These are phyloP conservation scores for Botryobasidium botryosum DNA, from an alignment of 768 basidiomycete genomes.

Conservation along the genomic window DNA sequence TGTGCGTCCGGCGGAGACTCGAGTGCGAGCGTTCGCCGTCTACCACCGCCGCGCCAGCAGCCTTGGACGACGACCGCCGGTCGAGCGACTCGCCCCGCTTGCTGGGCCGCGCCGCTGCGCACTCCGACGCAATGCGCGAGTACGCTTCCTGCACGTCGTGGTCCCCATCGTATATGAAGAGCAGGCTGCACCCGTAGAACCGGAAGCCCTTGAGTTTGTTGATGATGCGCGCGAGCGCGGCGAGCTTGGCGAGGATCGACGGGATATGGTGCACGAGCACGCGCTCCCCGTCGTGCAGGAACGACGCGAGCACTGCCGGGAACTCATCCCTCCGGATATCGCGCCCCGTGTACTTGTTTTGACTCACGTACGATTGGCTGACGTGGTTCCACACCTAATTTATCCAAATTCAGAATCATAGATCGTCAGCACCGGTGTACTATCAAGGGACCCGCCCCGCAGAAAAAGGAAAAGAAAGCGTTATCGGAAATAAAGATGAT, in stretches of 20 bases:
- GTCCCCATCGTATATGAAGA: slow-evolving; percentile 97
- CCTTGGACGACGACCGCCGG: slow-evolving; percentile 21
- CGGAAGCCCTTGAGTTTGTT: slow-evolving; percentile 84
- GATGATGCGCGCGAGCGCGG: slow-evolving; percentile 84
- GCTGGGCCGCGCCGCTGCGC: slow-evolving; percentile 38
- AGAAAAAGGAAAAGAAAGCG: slow-evolving; percentile 3
- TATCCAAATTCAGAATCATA: slow-evolving; percentile 8
- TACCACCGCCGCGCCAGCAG: slow-evolving; percentile 5
- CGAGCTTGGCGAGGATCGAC: slow-evolving; percentile 73
- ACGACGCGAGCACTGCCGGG: slow-evolving; percentile 59
- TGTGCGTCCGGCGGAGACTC: slow-evolving; percentile 52
- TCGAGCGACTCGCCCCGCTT: slow-evolving; percentile 69
- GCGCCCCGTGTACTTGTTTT: slow-evolving; percentile 93
- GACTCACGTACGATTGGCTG: slow-evolving; percentile 70
- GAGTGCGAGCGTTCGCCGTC: slow-evolving; percentile 12
- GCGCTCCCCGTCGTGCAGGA: slow-evolving; percentile 68
- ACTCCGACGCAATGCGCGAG: slow-evolving; percentile 41
- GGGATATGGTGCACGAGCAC: slow-evolving; percentile 89
- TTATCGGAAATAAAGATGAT: neutral
- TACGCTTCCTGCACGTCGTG: slow-evolving; percentile 67
- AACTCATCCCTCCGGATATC: slow-evolving; percentile 81
- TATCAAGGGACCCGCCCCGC: too few species aligned
- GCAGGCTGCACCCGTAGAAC: slow-evolving; percentile 93
- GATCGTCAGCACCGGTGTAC: too few species aligned
- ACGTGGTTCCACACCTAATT: slow-evolving; percentile 80